Evolutionary conservation across 768 basidiomycete genomes (phyloP).

Genomic region (Lactarius sanguifluus): DNA sequence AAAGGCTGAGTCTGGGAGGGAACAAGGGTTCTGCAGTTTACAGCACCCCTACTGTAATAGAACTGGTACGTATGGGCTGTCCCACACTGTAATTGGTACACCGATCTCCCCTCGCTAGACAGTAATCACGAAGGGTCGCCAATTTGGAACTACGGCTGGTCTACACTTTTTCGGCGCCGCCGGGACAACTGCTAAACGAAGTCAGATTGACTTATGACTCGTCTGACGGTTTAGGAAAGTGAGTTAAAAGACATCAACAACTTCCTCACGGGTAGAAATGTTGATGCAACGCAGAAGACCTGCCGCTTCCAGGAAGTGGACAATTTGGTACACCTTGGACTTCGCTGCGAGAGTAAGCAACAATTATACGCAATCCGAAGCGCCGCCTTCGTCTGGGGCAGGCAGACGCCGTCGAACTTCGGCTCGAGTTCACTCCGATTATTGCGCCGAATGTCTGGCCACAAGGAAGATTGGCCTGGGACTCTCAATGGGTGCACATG

Average conservation of each 20-base stretch:
- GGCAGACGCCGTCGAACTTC: conserved; percentile 19
- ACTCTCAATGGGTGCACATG: not conserved
- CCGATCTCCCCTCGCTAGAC: not conserved
- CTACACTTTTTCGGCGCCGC: not conserved
- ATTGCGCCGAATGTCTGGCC: conserved; percentile 6
- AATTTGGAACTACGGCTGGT: not conserved
- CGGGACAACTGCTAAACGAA: not conserved
- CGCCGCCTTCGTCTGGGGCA: conserved; percentile 1
- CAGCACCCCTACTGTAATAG: not conserved
- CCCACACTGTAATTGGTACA: not conserved
- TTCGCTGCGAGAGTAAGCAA: conserved; percentile 6
- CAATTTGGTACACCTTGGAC: not conserved
- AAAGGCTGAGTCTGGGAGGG: not conserved
- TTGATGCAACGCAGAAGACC: conserved; percentile 11
- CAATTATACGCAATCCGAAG: conserved; percentile 14
- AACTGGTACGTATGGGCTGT: not conserved
- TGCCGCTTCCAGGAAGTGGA: conserved; percentile 2
- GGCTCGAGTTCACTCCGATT: conserved; percentile 11
- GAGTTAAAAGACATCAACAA: not conserved
- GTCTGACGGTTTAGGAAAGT: conserved; percentile 1
- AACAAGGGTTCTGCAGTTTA: not conserved
- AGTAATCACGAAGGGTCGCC: conserved; percentile 8
- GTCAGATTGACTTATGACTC: not conserved
- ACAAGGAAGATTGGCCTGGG: not conserved
- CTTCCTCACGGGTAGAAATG: not conserved